phyloP scores from a whole-genome alignment of 2,329 filamentous ascomycete species.

The Ploettnerulaceae sp. region DNA sequence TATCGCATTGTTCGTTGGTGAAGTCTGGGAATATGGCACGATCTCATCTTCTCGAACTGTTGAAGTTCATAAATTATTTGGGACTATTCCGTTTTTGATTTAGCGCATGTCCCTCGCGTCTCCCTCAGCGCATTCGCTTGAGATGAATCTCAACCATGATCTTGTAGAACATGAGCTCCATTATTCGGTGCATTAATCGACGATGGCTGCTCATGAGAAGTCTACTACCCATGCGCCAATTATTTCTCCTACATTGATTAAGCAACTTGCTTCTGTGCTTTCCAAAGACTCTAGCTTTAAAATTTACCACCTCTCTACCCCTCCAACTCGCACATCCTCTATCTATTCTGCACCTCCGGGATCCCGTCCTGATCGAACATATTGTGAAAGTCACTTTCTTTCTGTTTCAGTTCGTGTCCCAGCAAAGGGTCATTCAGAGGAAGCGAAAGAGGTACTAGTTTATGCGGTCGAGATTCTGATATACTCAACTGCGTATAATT shows the following conservation, averaged over 20 bases:
- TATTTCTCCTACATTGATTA: conserved; percentile 26
- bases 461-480: conserved; percentile 84
- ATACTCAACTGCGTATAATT: conserved; percentile 75
- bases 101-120: conserved; percentile 19
- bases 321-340: conserved; percentile 66
- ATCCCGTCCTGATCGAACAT: conserved; percentile 69
- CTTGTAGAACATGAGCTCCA: conserved; percentile 15
- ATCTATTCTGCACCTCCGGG: conserved; percentile 77
- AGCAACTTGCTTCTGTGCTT: conserved; percentile 37
- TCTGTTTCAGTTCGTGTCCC: conserved; percentile 45
- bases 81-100: conserved; percentile 19
- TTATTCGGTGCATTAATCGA: conserved; percentile 26
- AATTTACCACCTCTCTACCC: conserved; percentile 83
- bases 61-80: conserved; percentile 21
- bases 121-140: conserved; percentile 2
- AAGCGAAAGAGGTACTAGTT: conserved; percentile 51
- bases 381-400: conserved; percentile 79
- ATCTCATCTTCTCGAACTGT: neutral
- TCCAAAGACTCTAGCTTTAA: conserved; percentile 55
- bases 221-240: conserved; percentile 20
- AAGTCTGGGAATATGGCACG: conserved; percentile 1
- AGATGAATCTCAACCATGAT: conserved; percentile 2
- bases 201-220: conserved; percentile 31
- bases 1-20: conserved; percentile 1
- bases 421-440: conserved; percentile 22